phyloP scores from a whole-genome alignment of 108 stramenopile genomes.

The Skeletonema menzelii region DNA sequence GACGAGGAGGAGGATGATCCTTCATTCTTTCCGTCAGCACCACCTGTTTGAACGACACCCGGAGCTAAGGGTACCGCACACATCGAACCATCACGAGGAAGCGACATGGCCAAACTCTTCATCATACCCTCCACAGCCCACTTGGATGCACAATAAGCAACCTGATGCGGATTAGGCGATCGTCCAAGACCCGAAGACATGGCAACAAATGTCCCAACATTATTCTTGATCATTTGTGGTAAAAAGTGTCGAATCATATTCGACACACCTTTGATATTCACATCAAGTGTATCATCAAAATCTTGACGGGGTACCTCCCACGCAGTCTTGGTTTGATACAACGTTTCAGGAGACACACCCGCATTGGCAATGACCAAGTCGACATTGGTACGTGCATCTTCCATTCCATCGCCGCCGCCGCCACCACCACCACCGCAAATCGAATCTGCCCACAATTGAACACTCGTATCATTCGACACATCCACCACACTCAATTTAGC shows the following conservation, averaged over 20 bases:
- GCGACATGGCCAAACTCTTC: constrained; percentile 14
- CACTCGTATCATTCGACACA: not conserved
- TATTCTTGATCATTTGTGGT: constrained; percentile 7
- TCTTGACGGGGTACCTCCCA: constrained; percentile 16
- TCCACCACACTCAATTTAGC: constrained; percentile 9
- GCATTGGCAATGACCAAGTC: constrained; percentile 13
- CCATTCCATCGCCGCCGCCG: too few species aligned
- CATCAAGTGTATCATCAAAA: constrained; percentile 11
- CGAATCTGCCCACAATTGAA: not conserved
- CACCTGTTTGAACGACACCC: constrained; percentile 1
- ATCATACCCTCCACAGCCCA: constrained; percentile 10
- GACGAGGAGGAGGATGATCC: not conserved
- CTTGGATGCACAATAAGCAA: constrained; percentile 11
- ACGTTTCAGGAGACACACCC: not conserved
- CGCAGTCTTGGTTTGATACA: not conserved
- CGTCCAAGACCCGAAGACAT: constrained; percentile 13
- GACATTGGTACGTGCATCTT: too few species aligned
- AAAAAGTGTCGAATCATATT: constrained; percentile 16
- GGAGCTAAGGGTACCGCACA: constrained; percentile 10
- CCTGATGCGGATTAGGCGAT: not conserved
- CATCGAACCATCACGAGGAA: not conserved
- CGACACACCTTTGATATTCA: constrained; percentile 4
- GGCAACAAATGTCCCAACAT: constrained; percentile 4
- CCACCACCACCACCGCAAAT: not conserved
- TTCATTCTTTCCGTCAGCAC: not conserved